Evolutionary conservation across 2,329 filamentous ascomycete genomes (phyloP), one percentile per base, ranked within the genome.

Genomic region (Aspergillus amoenus): DNA sequence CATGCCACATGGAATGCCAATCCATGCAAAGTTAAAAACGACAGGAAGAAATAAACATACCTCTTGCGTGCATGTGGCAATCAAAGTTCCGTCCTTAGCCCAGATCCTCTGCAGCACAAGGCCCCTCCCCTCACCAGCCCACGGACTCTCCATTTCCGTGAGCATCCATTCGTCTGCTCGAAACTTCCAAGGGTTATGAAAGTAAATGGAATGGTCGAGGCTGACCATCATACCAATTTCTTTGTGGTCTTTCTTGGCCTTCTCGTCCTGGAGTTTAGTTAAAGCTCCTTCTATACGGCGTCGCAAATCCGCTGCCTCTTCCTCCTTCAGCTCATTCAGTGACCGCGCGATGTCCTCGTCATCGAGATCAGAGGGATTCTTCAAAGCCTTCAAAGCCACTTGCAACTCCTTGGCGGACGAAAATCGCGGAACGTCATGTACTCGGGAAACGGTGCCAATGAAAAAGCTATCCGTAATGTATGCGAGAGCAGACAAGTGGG

Each of bases 391-490:
- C 22, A 79, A 57, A 0, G 72, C 67, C 61, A 70, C 65, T 64
- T 78, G 66, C 22, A 79, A 69, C 50, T 76, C 75, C 4, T 64
- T 75, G 2, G 81, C 80, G 12, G 78, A 82, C 1, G 83, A 84
- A 71, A 90, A 91, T 13, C 90, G 82, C 83, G 89, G 93, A 37
- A 97, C 81, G 56, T 85, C 83, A 74, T 97, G 93, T 54, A 93
- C 87, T 18, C 91, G 85, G 27, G 88, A 81, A 7, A 97, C 85
- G 2, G 93, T 97, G 40, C 90, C 93, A 73, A 97, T 93, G 76
- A 99, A 97, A 78, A 90, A 94, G 70, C 84, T 89, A 76, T 97
- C 93, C 24, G 88, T 91, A 79, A 97, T 90, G 78, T 97, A 99
- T 22, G 93, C 93, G 60, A 99, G 81, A 8, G 94, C 94, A 39